A percentile compares a stretch with the other conserved stretches of the same genome.
Conservation (phyloP, 2,329 filamentous ascomycete genomes). For the Daldinia eschscholtzii region DNA sequence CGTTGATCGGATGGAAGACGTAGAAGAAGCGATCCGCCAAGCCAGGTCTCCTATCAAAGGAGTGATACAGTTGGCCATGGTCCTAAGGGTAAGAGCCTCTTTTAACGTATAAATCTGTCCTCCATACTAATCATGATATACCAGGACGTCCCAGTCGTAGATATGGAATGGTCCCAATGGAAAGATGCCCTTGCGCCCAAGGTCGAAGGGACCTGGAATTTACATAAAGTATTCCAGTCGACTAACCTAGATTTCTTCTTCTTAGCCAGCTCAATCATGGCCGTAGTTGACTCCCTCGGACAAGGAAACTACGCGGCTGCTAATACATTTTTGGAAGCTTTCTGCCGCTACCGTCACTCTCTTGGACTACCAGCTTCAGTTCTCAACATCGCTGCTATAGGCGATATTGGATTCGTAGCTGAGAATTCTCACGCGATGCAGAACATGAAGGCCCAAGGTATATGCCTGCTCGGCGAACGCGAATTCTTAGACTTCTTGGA, state of each 20-base stretch:
- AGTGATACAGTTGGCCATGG: constrained; percentile 7
- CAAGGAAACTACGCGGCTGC: constrained; percentile 12
- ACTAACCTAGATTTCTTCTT: constrained; percentile 19
- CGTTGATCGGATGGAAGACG: constrained; percentile 36
- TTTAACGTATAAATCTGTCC: background rate
- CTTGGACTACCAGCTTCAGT: constrained; percentile 1
- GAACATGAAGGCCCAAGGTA: constrained; percentile 44
- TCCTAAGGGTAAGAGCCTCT: constrained; percentile 1
- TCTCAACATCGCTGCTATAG: constrained; percentile 39
- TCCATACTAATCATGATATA: background rate
- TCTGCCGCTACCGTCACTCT: background rate
- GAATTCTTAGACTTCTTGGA: constrained; percentile 48
- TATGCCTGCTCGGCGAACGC: constrained; percentile 44
- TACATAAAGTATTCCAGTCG: background rate
- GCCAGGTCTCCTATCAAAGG: constrained; percentile 1
- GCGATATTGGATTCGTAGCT: constrained; percentile 48
- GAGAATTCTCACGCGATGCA: constrained; percentile 45
- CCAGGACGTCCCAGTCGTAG: background rate
- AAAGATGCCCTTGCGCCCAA: constrained; percentile 5
- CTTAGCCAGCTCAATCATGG: background rate
- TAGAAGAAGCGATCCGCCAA: constrained; percentile 29
- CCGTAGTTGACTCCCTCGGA: background rate
- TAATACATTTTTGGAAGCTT: constrained; percentile 2
- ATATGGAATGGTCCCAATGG: constrained; percentile 5
- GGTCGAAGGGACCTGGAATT: constrained; percentile 7